Evolutionary conservation across 1,284 basidiomycete species (phyloP).

Genomic region (Grifola frondosa): DNA sequence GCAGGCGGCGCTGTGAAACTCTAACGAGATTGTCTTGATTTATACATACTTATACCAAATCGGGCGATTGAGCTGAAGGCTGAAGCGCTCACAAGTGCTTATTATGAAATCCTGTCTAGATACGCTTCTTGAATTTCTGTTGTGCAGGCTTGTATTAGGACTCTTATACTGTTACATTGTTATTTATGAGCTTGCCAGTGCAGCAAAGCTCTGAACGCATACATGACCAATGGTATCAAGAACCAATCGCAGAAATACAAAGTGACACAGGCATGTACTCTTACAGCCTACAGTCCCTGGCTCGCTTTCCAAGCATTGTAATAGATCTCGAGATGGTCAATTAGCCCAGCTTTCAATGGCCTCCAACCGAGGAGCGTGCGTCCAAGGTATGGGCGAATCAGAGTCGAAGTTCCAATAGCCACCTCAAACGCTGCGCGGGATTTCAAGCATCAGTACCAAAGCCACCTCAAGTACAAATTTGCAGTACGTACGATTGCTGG

Average conservation of each 20-base stretch:
- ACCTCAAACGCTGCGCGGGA: slow-evolving; percentile 32
- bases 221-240: too few species aligned
- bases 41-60: too few species aligned
- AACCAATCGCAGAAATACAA: background rate
- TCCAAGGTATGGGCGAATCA: slow-evolving; percentile 45
- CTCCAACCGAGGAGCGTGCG: slow-evolving; percentile 47
- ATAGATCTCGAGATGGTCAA: slow-evolving; percentile 47
- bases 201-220: too few species aligned
- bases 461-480: background rate
- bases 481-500: slow-evolving; percentile 35
- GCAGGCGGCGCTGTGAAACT: too few species aligned
- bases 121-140: too few species aligned
- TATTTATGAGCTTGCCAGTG: too few species aligned
- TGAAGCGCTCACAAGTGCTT: too few species aligned
- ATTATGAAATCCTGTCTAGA: too few species aligned
- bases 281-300: slow-evolving; percentile 12
- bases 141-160: too few species aligned
- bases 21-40: too few species aligned
- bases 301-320: slow-evolving; percentile 40
- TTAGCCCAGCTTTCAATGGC: slow-evolving; percentile 43
- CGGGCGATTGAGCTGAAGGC: too few species aligned
- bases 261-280: background rate
- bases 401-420: slow-evolving; percentile 30
- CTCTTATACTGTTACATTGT: too few species aligned
- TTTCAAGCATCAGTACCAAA: background rate